Conservation (phyloP, 345 rosid species). For the Hibiscus syriacus region DNA sequence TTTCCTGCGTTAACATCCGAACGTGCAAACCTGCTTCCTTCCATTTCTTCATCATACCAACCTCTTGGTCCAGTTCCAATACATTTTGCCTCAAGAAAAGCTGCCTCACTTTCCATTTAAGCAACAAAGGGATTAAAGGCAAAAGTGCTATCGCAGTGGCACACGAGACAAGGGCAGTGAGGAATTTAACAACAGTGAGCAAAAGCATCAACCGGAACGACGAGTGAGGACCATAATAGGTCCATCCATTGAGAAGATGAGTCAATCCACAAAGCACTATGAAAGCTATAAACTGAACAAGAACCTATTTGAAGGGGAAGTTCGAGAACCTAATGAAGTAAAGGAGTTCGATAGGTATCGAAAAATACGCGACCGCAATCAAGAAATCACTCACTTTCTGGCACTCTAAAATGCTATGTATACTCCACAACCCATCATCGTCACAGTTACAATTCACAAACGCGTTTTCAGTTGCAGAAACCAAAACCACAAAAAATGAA, state of each 20-base stretch:
- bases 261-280: slow-evolving; percentile 94
- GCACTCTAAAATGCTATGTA: slow-evolving; percentile 61
- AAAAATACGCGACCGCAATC: slow-evolving; percentile 78
- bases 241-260: slow-evolving; percentile 78
- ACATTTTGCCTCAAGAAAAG: slow-evolving; percentile 79
- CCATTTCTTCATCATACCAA: slow-evolving; percentile 75
- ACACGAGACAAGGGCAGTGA: slow-evolving; percentile 85
- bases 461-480: slow-evolving; percentile 42
- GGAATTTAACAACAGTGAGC: slow-evolving; percentile 67
- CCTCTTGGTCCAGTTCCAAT: slow-evolving; percentile 77
- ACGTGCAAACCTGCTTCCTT: slow-evolving; percentile 85
- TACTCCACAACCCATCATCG: slow-evolving; percentile 66
- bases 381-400: slow-evolving; percentile 86
- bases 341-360: slow-evolving; percentile 85
- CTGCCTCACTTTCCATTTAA: slow-evolving; percentile 89
- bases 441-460: slow-evolving; percentile 68
- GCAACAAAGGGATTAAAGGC: slow-evolving; percentile 76
- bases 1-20: slow-evolving; percentile 75
- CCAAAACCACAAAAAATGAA: slow-evolving; percentile 32
- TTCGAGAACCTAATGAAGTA: slow-evolving; percentile 84
- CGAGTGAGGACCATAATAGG: slow-evolving; percentile 69
- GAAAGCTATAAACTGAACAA: slow-evolving; percentile 71
- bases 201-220: slow-evolving; percentile 71
- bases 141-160: slow-evolving; percentile 84
- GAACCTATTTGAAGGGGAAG: slow-evolving; percentile 96